A percentile compares a stretch with the other conserved stretches of the same genome.
Conservation (phyloP, 257 asterid species). For the Parsonsia alboflavescens region DNA sequence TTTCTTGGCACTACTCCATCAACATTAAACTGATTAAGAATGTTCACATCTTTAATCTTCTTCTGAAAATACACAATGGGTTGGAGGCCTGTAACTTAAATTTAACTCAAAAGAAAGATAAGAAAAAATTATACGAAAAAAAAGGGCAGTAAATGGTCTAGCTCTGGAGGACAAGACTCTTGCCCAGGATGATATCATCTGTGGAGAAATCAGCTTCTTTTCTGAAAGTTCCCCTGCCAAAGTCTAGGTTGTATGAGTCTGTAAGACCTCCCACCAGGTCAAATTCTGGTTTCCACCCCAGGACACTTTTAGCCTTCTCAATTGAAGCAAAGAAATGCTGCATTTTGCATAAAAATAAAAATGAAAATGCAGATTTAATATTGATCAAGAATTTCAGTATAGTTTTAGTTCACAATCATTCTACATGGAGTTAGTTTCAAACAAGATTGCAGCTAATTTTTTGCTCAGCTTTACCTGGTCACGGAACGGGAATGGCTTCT, state of each 20-base stretch:
- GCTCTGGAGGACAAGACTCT: conserved; percentile 59
- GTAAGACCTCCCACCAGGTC: conserved; percentile 75
- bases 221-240: conserved; percentile 87
- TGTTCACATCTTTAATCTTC: neutral
- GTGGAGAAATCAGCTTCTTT: conserved; percentile 93
- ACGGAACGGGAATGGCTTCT: conserved; percentile 87
- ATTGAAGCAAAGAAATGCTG: conserved; percentile 96
- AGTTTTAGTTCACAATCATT: neutral
- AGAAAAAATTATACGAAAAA: neutral
- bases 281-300: conserved; percentile 75
- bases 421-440: no score
- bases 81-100: neutral
- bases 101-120: neutral
- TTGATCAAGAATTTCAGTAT: no score
- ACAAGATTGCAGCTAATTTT: neutral
- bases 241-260: conserved; percentile 90
- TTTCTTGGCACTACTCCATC: neutral
- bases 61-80: neutral
- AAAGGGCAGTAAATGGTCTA: conserved; percentile 14
- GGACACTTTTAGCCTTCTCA: conserved; percentile 83
- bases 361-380: neutral
- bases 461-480: conserved; percentile 60
- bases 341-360: conserved; percentile 14
- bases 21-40: neutral
- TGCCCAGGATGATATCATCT: conserved; percentile 86